A percentile compares a stretch with the other conserved stretches of the same genome.
Conservation (phyloP, 129 eudicot species). For the Artemisia annua region DNA sequence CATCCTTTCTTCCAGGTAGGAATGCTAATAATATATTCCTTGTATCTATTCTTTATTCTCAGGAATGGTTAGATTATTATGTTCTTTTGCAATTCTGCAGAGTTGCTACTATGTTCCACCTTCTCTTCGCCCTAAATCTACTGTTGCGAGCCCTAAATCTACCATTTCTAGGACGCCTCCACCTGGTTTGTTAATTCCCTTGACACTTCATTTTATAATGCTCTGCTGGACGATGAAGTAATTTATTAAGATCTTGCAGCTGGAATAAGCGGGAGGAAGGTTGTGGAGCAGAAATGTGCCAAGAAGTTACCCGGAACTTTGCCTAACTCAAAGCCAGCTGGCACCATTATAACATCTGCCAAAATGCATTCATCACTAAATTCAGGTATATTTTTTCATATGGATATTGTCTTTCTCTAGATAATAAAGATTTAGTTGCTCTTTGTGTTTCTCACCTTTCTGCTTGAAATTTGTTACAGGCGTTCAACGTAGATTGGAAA, state of each 20-base stretch:
- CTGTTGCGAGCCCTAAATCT: background rate
- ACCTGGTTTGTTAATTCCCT: conserved; percentile 44
- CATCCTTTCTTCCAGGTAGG: conserved; percentile 96
- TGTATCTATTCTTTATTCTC: background rate
- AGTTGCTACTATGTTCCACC: conserved; percentile 88
- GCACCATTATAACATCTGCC: conserved; percentile 30
- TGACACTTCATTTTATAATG: background rate
- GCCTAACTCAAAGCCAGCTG: conserved; percentile 52
- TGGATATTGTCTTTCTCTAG: background rate
- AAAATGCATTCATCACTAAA: conserved; percentile 44
- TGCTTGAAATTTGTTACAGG: conserved; percentile 34
- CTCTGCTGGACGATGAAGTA: conserved; percentile 3
- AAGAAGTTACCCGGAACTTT: conserved; percentile 52
- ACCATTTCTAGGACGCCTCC: conserved; percentile 68
- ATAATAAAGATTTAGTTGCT: background rate
- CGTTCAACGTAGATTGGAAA: conserved; percentile 73
- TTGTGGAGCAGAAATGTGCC: conserved; percentile 56
- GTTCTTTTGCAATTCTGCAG: conserved; percentile 37
- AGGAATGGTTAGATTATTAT: background rate
- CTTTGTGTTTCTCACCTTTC: conserved; percentile 7
- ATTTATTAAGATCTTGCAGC: conserved; percentile 35
- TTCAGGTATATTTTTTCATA: conserved; percentile 39
- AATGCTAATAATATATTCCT: background rate
- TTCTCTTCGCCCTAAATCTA: conserved; percentile 69
- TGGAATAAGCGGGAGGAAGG: conserved; percentile 45